These are phyloP conservation scores for Chara braunii DNA, from an alignment of 139 green algal genomes.

Conservation along the genomic window DNA sequence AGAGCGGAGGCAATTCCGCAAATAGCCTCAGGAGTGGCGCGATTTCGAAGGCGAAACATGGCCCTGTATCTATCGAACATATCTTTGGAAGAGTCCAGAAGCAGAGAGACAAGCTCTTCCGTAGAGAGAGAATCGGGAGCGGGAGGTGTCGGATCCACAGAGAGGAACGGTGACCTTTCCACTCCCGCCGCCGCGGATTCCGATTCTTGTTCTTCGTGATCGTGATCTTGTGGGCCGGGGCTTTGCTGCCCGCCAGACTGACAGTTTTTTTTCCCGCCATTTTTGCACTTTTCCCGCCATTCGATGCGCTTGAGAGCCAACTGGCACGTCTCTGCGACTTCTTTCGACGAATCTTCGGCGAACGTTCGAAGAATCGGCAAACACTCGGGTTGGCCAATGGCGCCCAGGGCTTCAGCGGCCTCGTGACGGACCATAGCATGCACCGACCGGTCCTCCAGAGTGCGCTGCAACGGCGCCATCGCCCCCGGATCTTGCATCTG, in stretches of 20 bases:
- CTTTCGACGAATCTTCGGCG: slow-evolving; percentile 42
- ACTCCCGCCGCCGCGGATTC: background rate
- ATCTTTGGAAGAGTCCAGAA: slow-evolving; percentile 63
- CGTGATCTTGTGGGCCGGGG: too few species aligned
- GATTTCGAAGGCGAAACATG: slow-evolving; percentile 93
- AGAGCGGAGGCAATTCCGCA: slow-evolving; percentile 49
- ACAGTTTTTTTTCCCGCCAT: too few species aligned
- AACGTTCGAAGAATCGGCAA: slow-evolving; percentile 50
- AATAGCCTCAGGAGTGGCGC: slow-evolving; percentile 62
- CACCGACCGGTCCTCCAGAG: slow-evolving; percentile 15
- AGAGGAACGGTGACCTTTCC: slow-evolving; percentile 64
- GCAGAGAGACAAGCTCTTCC: slow-evolving; percentile 19
- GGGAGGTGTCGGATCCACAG: slow-evolving; percentile 87
- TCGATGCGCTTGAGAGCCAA: slow-evolving; percentile 79
- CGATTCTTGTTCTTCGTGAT: too few species aligned
- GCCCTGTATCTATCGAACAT: slow-evolving; percentile 89
- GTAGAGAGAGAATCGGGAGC: slow-evolving; percentile 28
- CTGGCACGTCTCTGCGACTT: slow-evolving; percentile 90
- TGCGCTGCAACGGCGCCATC: slow-evolving; percentile 6
- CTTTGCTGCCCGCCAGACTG: too few species aligned
- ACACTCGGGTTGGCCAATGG: slow-evolving; percentile 36
- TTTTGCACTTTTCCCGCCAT: too few species aligned
- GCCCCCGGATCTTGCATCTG: slow-evolving; percentile 71
- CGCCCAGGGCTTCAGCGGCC: slow-evolving; percentile 41
- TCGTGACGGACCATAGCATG: slow-evolving; percentile 46